Base-by-base conservation (phyloP, 2,329 filamentous ascomycete species). In the Colletotrichum salicis region DNA sequence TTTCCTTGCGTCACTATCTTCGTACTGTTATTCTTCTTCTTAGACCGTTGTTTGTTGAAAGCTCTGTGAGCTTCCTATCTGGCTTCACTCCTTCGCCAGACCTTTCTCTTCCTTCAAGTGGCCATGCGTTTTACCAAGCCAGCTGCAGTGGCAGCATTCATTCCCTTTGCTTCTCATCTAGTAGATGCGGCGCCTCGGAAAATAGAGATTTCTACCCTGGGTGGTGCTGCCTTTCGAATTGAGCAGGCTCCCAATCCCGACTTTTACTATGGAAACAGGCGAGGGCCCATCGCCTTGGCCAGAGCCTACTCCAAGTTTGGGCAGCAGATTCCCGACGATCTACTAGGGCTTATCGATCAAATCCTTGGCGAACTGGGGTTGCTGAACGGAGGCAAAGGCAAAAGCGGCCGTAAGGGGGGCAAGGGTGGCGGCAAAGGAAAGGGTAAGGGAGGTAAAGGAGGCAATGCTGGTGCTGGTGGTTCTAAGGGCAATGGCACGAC, bases 301-400 rank as follows among this genome's bases (percentile, higher is more conserved):
- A 80, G 80, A 71, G 80, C 80, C 41, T 84, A 84, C 75, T 77
- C 79, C 59, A 84, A 84, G 71, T 84, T 77, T 66, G 80, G 82
- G 33, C 74, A 78, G 0, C 71, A 78, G 24, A 74, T 85, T 41
- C 78, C 83, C 0, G 75, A 77, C n/a, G 76, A 79, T 48, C 76
- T 85, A 11, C 67, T 80, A 12, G 74, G 74, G 12, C 75, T 79
- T 11, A 77, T 85, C 45, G 72, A 81, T 51, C 73, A 77, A 64
- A 76, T 83, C 58, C 70, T 82, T 54, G 66, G 75, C 64, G 81
- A 82, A 31, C 74, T 83, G 11, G 80, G 79, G 41, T 69, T 83
- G n/a, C 31, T 72, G 45, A 61, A 56, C 10, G 63, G 67, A 5
- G 54, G 35, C n/a, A 56, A 52, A 35, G 48, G 54, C 35, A 67